A percentile compares a stretch with the other conserved stretches of the same genome.
phyloP scores from a whole-genome alignment of 805 yeast species.

The Cyberlindnera nakhonratchasimensis region DNA sequence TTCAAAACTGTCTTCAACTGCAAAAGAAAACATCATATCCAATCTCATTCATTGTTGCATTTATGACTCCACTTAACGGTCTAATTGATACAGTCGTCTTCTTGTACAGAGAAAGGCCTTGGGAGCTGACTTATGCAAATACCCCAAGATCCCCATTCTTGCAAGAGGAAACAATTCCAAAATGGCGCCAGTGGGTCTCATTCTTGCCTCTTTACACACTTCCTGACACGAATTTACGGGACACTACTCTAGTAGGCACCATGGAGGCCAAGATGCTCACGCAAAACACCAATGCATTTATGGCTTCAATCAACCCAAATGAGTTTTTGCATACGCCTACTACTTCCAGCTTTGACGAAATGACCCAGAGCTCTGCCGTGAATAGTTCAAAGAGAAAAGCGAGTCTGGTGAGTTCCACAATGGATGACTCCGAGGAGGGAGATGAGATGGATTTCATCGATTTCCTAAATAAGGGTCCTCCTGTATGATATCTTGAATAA shows the following conservation, averaged over 20 bases:
- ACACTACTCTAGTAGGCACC: slow-evolving; percentile 2
- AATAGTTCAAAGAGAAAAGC: slow-evolving; percentile 6
- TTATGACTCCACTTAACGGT: slow-evolving; percentile 78
- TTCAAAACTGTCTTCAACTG: slow-evolving; percentile 55
- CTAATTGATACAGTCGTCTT: slow-evolving; percentile 74
- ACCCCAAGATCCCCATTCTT: slow-evolving; percentile 26
- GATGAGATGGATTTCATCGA: slow-evolving; percentile 45
- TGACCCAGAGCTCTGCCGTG: neutral
- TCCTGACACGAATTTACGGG: slow-evolving; percentile 31
- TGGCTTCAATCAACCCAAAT: slow-evolving; percentile 17
- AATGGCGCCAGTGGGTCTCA: slow-evolving; percentile 39
- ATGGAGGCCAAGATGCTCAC: slow-evolving; percentile 4
- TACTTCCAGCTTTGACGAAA: slow-evolving; percentile 1
- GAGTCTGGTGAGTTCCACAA: slow-evolving; percentile 4
- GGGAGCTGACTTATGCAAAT: slow-evolving; percentile 45
- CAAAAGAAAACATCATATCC: slow-evolving; percentile 53
- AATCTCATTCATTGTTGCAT: slow-evolving; percentile 65
- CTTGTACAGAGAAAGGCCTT: slow-evolving; percentile 73
- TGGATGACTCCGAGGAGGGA: slow-evolving; percentile 11
- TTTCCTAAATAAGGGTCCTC: slow-evolving; percentile 42
- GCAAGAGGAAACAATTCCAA: slow-evolving; percentile 27
- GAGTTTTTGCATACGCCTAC: slow-evolving; percentile 16
- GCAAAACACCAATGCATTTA: slow-evolving; percentile 10
- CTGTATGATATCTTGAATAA: neutral
- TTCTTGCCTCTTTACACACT: slow-evolving; percentile 44